Evolutionary conservation across 2,329 filamentous ascomycete genomes (phyloP), one percentile per base, ranked within the genome.

Genomic region (Colletotrichum acutatum): DNA sequence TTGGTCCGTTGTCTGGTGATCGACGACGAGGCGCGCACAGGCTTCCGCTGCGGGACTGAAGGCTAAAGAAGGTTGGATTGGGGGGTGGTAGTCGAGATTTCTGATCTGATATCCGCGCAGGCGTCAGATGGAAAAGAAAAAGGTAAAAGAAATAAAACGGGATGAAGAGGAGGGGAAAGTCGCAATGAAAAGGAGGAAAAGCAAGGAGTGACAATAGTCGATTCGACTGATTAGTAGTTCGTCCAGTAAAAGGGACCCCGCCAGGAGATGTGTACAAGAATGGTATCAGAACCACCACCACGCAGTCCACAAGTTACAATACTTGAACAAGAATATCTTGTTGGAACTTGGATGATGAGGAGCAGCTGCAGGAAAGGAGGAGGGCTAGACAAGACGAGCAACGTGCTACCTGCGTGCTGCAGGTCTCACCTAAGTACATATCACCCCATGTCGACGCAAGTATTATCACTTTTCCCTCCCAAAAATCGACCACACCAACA

Each of bases 111-210:
- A 19, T 49, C 19, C 42, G 70, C 59, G 42, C 19, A 52, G 66
- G 26, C 60, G 37, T 60, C 70, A 37, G 54, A 54, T 46, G 32
- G 26, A 49, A 60, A 69, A 58, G 60, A 59, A 69, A 64, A 26
- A 32, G 26, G 46, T 4, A n/a, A n/a, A 19, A n/a, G 7, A 24
- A 52, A 19, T 8, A 16, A 52, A 24, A 30, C 8, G 11, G 6
- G 34, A 19, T 14, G 22, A n/a, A 19, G 16, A 56, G 32, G 42
- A 46, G 46, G 57, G 34, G 46, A 30, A n/a, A 53, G 53, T 63
- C 34, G 61, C 56, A 53, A 65, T 54, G 60, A 71, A 63, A 57
- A 26, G 62, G 64, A 32, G 54, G 62, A 69, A 59, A 67, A 66
- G 34, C 42, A 66, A 56, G 7, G 46, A 49, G 24, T 11, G 32